Conservation (phyloP, 169 alveolate species). For the Cryptosporidium viatorum region DNA sequence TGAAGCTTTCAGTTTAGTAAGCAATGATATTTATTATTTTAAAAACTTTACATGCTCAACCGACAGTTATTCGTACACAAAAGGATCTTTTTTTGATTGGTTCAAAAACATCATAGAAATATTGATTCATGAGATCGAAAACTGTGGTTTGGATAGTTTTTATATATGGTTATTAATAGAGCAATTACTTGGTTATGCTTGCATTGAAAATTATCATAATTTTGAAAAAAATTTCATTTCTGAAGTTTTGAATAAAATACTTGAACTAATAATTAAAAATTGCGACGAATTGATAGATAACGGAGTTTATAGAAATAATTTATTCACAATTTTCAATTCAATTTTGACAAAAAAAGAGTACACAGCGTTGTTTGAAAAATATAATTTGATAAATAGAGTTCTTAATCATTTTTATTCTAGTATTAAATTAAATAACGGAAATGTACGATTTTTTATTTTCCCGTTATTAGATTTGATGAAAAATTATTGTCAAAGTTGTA, state of each 20-base stretch:
- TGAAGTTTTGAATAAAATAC: background rate
- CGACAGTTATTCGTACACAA: background rate
- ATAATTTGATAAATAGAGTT: background rate
- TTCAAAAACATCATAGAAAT: background rate
- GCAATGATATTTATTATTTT: background rate
- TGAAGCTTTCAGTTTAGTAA: background rate
- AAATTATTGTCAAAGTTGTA: background rate
- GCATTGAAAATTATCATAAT: background rate
- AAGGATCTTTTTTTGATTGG: background rate
- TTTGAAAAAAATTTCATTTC: background rate
- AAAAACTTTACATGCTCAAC: background rate
- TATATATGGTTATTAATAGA: slow-evolving; percentile 47
- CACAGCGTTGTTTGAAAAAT: slow-evolving; percentile 4
- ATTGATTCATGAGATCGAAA: slow-evolving; percentile 20
- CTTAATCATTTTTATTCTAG: slow-evolving; percentile 1
- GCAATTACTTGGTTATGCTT: background rate
- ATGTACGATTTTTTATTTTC: slow-evolving; percentile 35
- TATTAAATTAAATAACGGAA: background rate
- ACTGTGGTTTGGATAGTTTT: slow-evolving; percentile 9
- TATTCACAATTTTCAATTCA: slow-evolving; percentile 21
- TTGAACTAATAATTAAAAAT: slow-evolving; percentile 14
- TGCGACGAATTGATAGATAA: slow-evolving; percentile 21
- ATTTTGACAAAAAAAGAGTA: slow-evolving; percentile 23
- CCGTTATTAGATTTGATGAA: slow-evolving; percentile 36
- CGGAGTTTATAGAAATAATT: slow-evolving; percentile 21